A percentile compares a stretch with the other conserved stretches of the same genome.
phyloP scores from a whole-genome alignment of 306 rosid genomes.

The Phaseolus lunatus region DNA sequence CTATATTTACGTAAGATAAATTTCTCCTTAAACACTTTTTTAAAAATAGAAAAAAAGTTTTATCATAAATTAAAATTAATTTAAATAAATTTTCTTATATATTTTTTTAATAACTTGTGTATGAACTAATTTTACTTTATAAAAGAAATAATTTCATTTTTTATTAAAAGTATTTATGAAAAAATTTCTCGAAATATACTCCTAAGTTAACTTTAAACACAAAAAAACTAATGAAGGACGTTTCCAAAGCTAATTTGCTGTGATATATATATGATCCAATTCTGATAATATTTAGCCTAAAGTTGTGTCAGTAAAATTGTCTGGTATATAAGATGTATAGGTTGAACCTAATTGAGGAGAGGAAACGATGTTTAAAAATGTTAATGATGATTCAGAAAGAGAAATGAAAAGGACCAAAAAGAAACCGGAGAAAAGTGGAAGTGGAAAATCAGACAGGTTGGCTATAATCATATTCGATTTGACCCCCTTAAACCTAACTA shows the following conservation, averaged over 20 bases:
- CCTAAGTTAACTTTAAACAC: too few relatives aligned
- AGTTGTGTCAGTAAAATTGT: not conserved
- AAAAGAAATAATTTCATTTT: too few relatives aligned
- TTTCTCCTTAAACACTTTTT: too few relatives aligned
- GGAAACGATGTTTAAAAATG: conserved; percentile 7
- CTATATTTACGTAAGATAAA: too few relatives aligned
- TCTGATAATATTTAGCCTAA: not conserved
- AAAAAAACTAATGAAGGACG: not conserved
- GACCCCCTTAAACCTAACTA: conserved; percentile 58
- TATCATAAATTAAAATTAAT: too few relatives aligned
- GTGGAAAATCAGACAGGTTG: conserved; percentile 57
- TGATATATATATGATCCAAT: not conserved
- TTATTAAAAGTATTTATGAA: too few relatives aligned
- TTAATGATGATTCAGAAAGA: conserved; percentile 36
- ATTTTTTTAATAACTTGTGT: too few relatives aligned
- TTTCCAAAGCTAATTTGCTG: not conserved
- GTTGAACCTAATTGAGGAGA: conserved; percentile 25
- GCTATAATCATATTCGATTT: conserved; percentile 54
- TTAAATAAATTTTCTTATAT: too few relatives aligned
- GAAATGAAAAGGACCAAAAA: conserved; percentile 34
- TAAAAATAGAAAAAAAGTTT: too few relatives aligned
- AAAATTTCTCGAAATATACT: too few relatives aligned
- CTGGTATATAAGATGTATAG: not conserved
- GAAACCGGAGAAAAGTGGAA: conserved; percentile 25
- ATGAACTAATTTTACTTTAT: too few relatives aligned